phyloP scores from a whole-genome alignment of 2,329 filamentous ascomycete species.

The Fusarium odoratissimum region DNA sequence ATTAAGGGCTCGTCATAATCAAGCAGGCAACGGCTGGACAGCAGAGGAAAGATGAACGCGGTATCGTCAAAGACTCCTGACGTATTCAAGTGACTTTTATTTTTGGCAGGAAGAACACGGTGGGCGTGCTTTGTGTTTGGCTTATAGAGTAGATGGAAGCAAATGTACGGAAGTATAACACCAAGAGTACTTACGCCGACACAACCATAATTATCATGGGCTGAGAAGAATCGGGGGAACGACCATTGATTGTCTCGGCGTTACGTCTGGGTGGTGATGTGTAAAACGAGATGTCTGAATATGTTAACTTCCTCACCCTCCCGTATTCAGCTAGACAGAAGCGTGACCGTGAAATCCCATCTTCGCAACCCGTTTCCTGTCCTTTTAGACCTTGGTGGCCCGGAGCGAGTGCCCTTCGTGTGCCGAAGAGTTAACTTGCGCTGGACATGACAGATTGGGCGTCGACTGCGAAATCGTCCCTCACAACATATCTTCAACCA shows the following conservation, averaged over 20 bases:
- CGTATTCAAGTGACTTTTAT: neutral
- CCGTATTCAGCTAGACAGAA: constrained; percentile 12
- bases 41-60: constrained; percentile 30
- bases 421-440: no score
- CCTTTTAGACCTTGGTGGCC: neutral
- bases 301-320: neutral
- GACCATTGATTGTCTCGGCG: constrained; percentile 14
- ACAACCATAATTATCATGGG: neutral
- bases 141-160: constrained; percentile 8
- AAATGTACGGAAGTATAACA: neutral
- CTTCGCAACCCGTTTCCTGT: neutral
- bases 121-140: neutral
- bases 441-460: neutral
- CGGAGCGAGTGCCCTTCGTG: neutral
- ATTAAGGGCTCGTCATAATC: constrained; percentile 36
- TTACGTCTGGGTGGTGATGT: constrained; percentile 16
- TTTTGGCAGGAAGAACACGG: neutral
- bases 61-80: neutral
- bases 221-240: neutral
- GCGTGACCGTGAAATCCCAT: constrained; percentile 13
- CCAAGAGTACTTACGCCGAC: neutral
- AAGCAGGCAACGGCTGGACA: constrained; percentile 39
- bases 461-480: neutral
- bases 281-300: constrained; percentile 19
- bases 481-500: neutral